Conservation (phyloP, 345 rosid species). For the Eucalyptus shirleyi region DNA sequence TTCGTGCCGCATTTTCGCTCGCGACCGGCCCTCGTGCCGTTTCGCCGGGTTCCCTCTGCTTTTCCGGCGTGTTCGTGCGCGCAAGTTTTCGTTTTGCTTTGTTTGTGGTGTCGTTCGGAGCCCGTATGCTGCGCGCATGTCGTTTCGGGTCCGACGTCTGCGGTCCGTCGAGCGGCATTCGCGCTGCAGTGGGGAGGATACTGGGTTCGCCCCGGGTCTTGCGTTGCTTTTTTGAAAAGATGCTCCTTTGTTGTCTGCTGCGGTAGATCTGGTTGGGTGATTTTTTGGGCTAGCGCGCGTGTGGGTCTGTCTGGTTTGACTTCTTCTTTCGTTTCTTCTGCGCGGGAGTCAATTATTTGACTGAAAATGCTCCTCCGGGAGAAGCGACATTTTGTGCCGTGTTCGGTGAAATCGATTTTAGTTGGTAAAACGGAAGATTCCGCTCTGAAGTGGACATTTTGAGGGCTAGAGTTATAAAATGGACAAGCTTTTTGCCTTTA, state of each 20-base stretch:
- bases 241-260: background rate
- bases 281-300: background rate
- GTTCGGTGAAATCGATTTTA: background rate
- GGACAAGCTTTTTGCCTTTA: background rate
- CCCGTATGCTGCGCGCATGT: background rate
- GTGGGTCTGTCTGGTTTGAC: background rate
- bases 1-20: background rate
- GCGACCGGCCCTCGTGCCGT: background rate
- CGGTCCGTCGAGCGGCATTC: background rate
- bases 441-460: background rate
- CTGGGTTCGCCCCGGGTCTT: background rate
- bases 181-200: background rate
- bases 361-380: background rate
- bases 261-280: background rate
- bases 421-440: background rate
- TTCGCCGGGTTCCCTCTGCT: background rate
- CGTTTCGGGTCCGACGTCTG: background rate
- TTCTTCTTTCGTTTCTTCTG: background rate
- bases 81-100: background rate
- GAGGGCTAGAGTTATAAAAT: background rate
- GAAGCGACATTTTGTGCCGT: background rate
- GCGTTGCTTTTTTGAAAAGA: background rate
- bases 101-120: background rate
- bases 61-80: background rate
- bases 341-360: background rate